Evolutionary conservation across 148 eudicot genomes (phyloP).

Genomic region (Rhododendron molle): DNA sequence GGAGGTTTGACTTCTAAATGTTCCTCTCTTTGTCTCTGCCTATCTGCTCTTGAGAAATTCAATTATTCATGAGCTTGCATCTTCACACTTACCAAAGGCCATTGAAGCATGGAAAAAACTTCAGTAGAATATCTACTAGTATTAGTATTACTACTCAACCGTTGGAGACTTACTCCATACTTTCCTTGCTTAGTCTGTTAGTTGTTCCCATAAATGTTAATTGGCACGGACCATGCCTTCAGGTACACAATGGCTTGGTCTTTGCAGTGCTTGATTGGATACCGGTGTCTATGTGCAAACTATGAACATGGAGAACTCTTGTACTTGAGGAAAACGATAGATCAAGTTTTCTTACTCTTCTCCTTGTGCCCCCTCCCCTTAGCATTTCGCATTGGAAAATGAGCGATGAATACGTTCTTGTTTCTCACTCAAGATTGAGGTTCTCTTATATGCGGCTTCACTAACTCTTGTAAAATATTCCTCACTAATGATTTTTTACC

Average conservation of each 20-base stretch:
- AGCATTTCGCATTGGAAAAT: background rate
- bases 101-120: background rate
- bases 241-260: background rate
- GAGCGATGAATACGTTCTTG: background rate
- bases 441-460: background rate
- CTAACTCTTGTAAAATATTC: no score
- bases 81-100: background rate
- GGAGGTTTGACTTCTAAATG: slow-evolving; percentile 41
- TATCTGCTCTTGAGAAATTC: background rate
- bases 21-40: background rate
- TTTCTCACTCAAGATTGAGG: background rate
- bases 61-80: background rate
- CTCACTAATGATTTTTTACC: no score
- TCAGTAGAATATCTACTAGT: background rate
- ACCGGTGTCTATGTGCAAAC: background rate
- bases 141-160: background rate
- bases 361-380: background rate
- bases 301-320: background rate
- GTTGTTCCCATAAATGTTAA: background rate
- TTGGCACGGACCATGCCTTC: background rate
- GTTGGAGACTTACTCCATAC: background rate
- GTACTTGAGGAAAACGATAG: background rate
- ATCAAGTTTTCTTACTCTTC: background rate
- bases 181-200: background rate
- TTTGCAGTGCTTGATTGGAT: background rate